These are phyloP conservation scores for Geotrichum phurueaensis DNA, from an alignment of 1,139 yeast species.

Conservation along the genomic window DNA sequence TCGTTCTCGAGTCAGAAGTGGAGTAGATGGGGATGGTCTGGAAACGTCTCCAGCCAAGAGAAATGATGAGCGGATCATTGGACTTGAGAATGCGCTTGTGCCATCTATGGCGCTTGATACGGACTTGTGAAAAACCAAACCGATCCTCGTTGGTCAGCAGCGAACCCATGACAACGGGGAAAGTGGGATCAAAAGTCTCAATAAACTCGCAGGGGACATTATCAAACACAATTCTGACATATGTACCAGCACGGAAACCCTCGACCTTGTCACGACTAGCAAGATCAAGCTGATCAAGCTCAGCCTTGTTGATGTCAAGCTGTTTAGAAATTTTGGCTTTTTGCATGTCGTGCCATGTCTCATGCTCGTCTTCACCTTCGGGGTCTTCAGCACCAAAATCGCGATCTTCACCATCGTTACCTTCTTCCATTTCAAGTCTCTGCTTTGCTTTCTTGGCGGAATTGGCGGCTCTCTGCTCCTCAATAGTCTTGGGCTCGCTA, in stretches of 20 bases:
- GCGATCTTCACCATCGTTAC: conserved; percentile 64
- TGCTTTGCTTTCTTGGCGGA: conserved; percentile 87
- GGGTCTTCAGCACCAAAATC: conserved; percentile 70
- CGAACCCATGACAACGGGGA: conserved; percentile 87
- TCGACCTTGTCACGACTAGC: conserved; percentile 75
- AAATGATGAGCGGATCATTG: conserved; percentile 88
- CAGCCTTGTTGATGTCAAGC: conserved; percentile 80
- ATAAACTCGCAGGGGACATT: conserved; percentile 84
- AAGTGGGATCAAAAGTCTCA: conserved; percentile 76
- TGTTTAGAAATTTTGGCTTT: conserved; percentile 97
- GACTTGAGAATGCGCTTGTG: conserved; percentile 92
- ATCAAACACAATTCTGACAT: conserved; percentile 83
- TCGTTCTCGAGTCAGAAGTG: conserved; percentile 92
- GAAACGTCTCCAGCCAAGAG: conserved; percentile 97
- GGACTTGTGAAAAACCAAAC: conserved; percentile 86
- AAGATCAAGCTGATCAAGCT: conserved; percentile 59
- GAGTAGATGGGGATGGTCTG: conserved; percentile 95
- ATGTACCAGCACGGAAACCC: conserved; percentile 90
- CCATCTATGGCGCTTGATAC: conserved; percentile 98
- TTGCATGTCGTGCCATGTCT: conserved; percentile 96
- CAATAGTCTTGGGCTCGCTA: conserved; percentile 43
- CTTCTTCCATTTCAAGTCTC: conserved; percentile 84
- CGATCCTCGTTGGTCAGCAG: conserved; percentile 82
- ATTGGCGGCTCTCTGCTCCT: conserved; percentile 54
- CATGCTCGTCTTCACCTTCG: conserved; percentile 65